Conservation (phyloP, 345 rosid genomes). For the Laguncularia racemosa region DNA sequence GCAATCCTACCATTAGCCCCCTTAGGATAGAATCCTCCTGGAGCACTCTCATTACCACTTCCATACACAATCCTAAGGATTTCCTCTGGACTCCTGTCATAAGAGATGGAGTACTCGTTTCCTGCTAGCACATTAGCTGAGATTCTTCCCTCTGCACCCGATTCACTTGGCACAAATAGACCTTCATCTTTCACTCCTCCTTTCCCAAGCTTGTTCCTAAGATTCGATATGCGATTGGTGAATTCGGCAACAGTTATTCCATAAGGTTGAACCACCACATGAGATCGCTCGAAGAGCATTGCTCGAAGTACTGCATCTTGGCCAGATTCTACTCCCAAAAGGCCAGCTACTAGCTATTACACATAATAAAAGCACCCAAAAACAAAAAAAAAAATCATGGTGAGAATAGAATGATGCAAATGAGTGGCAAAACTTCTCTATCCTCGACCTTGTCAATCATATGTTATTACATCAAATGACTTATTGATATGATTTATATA, state of each 20-base stretch:
- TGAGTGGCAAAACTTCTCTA: too few species aligned
- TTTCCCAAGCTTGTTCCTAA: constrained; percentile 30
- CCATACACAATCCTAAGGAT: constrained; percentile 60
- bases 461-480: neutral
- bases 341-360: constrained; percentile 66
- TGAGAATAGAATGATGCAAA: too few species aligned
- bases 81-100: constrained; percentile 47
- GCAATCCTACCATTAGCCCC: constrained; percentile 62
- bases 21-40: constrained; percentile 62
- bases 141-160: constrained; percentile 38
- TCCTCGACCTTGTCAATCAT: too few species aligned
- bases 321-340: constrained; percentile 68
- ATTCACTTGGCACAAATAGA: constrained; percentile 16
- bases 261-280: constrained; percentile 28
- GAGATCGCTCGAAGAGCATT: constrained; percentile 35
- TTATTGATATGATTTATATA: neutral
- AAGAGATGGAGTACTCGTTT: constrained; percentile 31
- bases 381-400: neutral
- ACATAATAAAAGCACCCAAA: neutral
- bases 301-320: constrained; percentile 73
- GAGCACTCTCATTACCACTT: constrained; percentile 37
- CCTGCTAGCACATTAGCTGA: constrained; percentile 53
- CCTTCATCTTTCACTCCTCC: constrained; percentile 52
- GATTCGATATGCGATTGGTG: constrained; percentile 22
- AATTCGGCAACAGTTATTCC: constrained; percentile 31